Evolutionary conservation across 1,139 yeast species (phyloP), one percentile per base, ranked within the genome.

Genomic region (Yamadazyma membranifaciens): DNA sequence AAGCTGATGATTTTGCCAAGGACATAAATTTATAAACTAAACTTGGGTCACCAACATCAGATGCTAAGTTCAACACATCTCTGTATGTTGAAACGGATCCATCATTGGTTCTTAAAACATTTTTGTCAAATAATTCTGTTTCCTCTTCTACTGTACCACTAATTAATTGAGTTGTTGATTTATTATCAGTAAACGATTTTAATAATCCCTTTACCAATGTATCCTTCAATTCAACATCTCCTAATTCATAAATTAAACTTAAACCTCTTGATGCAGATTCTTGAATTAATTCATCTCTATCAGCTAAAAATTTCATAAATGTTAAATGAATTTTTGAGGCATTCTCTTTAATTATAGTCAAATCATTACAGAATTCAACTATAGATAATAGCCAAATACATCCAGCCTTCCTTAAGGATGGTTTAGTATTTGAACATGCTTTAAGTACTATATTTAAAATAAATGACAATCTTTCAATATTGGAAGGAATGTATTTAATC

Each of bases 11-110:
- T 46, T 87, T 85, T 0, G 98, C 96, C 42, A 92, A 66, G 0
- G 96, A 82, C 96, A 92, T 88, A 56, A 92, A 92, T 55, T 89
- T 87, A 61, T 92, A 92, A 5, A 92, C 96, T 51, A 92, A 74
- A 54, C 95, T 79, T 15, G 98, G 96, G 60, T 92, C 97, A 32
- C 98, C 98, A 4, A 89, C 94, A 56, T 92, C 98, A 2, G 94
- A 81, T 0, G 98, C 98, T 39, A 92, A 69, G 52, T 73, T 85
- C 50, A 91, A 67, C 26, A 91, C 88, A 60, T 85, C 94, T 52
- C 85, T 87, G 55, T 91, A 91, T 0, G 97, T 89, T 0, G 95
- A 86, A 2, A 91, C 82, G 0, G 95, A 85, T 1, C 91, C 92
- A 49, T 87, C 94, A 37, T 84, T 85, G 0, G 96, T 87, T 38